Conservation (phyloP, 2,329 filamentous ascomycete species). For the Neopestalotiopsis sp. region DNA sequence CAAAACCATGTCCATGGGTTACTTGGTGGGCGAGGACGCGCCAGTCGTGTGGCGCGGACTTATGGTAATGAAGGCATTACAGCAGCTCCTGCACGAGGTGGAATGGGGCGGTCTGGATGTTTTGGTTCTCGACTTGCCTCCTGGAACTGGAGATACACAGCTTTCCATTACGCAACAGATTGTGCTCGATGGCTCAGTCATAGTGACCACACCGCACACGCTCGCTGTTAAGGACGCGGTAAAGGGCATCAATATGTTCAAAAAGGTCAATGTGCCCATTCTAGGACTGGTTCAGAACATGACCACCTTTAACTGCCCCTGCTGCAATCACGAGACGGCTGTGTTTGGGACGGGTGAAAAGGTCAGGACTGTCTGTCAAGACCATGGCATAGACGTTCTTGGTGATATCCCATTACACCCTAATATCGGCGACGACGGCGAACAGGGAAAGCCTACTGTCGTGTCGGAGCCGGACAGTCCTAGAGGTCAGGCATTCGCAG, state of each 20-base stretch:
- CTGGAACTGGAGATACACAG: constrained; percentile 94
- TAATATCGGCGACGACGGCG: constrained; percentile 85
- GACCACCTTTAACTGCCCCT: constrained; percentile 81
- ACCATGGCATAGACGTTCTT: constrained; percentile 78
- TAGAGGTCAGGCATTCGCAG: constrained; percentile 73
- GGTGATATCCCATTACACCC: constrained; percentile 90
- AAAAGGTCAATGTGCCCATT: constrained; percentile 79
- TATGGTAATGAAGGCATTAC: constrained; percentile 97
- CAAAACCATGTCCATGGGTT: constrained; percentile 99
- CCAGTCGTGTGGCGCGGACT: constrained; percentile 94
- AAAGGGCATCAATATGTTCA: constrained; percentile 92
- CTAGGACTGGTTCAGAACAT: constrained; percentile 93
- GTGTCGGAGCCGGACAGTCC: constrained; percentile 82
- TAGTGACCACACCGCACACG: constrained; percentile 93
- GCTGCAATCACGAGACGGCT: constrained; percentile 75
- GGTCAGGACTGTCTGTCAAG: constrained; percentile 71
- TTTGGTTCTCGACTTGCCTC: constrained; percentile 88
- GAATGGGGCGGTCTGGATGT: constrained; percentile 91
- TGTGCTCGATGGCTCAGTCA: constrained; percentile 82
- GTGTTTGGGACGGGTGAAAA: constrained; percentile 75
- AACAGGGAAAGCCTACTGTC: constrained; percentile 86
- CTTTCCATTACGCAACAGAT: constrained; percentile 97
- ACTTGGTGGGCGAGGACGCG: constrained; percentile 78
- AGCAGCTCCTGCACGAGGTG: constrained; percentile 93
- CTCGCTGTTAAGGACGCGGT: constrained; percentile 90